These are phyloP conservation scores for Aureobasidium uvarum DNA, from an alignment of 2,329 filamentous ascomycete species.

Conservation along the genomic window DNA sequence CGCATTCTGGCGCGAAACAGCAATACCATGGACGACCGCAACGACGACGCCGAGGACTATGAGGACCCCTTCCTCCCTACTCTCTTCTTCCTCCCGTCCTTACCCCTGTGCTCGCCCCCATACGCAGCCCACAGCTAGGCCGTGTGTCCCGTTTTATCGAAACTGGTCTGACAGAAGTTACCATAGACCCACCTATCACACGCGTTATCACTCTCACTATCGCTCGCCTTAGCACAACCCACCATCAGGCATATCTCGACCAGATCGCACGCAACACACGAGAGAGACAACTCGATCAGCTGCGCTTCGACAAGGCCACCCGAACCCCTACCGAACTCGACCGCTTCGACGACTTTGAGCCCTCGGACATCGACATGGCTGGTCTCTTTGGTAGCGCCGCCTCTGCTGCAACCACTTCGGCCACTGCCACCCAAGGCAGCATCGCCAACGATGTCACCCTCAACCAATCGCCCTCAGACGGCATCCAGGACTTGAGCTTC, in stretches of 20 bases:
- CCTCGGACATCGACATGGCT: constrained; percentile 55
- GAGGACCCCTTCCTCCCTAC: background rate
- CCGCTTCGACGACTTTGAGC: background rate
- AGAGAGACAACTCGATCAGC: background rate
- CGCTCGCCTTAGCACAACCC: background rate
- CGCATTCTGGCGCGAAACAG: background rate
- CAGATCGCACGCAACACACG: background rate
- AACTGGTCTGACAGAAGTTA: background rate
- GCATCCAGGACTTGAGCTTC: constrained; percentile 84
- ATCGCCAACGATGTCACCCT: constrained; percentile 85
- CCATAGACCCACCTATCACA: background rate
- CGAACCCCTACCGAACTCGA: background rate
- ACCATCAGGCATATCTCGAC: background rate
- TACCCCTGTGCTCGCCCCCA: background rate
- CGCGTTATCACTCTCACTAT: background rate
- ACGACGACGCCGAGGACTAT: background rate
- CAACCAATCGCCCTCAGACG: constrained; percentile 76
- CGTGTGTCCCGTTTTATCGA: background rate
- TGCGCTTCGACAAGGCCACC: background rate
- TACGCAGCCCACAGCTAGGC: background rate
- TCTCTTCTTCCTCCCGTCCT: background rate
- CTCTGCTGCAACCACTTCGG: constrained; percentile 51
- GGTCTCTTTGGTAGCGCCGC: constrained; percentile 56
- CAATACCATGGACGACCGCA: background rate
- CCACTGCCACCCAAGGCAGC: constrained; percentile 78